A percentile compares a stretch with the other conserved stretches of the same genome.
Conservation (phyloP, 306 rosid genomes). For the Sindora glabra region DNA sequence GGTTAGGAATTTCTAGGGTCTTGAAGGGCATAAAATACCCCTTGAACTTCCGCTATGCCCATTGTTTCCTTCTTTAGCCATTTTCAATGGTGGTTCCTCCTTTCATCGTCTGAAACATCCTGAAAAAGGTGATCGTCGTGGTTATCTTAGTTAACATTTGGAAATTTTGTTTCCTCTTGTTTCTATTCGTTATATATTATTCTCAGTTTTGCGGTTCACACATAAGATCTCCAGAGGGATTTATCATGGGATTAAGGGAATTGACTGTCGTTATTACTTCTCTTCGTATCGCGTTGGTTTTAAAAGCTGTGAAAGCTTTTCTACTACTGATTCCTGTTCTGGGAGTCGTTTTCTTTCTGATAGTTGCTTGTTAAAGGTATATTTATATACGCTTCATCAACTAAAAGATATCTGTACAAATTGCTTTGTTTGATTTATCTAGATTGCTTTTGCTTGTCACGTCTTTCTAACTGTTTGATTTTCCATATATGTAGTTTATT, state of each 20-base stretch:
- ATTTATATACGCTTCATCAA: neutral
- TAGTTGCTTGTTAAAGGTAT: conserved; percentile 26
- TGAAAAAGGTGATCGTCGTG: conserved; percentile 75
- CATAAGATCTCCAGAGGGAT: conserved; percentile 1
- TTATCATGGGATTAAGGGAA: neutral
- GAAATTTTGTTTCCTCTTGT: neutral
- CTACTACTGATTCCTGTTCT: neutral
- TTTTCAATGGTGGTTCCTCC: conserved; percentile 56
- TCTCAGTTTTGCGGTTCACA: conserved; percentile 12
- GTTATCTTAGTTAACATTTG: conserved; percentile 77
- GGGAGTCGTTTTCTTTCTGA: neutral
- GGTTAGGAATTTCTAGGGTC: conserved; percentile 36
- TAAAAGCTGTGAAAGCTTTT: neutral
- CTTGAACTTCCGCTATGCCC: conserved; percentile 28
- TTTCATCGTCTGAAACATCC: conserved; percentile 71
- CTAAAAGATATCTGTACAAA: too few species aligned
- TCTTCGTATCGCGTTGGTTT: conserved; percentile 7
- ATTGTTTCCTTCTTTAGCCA: conserved; percentile 32
- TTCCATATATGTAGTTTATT: too few species aligned
- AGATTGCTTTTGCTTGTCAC: too few species aligned
- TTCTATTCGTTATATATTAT: conserved; percentile 8
- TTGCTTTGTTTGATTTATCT: too few species aligned
- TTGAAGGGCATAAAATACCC: conserved; percentile 69
- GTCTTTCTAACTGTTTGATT: too few species aligned
- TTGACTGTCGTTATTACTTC: conserved; percentile 11